Percentiles rank a stretch among this genome's conserved stretches.
Conservation (phyloP, 2,329 filamentous ascomycete genomes). For the Mycocentrospora acerina region DNA sequence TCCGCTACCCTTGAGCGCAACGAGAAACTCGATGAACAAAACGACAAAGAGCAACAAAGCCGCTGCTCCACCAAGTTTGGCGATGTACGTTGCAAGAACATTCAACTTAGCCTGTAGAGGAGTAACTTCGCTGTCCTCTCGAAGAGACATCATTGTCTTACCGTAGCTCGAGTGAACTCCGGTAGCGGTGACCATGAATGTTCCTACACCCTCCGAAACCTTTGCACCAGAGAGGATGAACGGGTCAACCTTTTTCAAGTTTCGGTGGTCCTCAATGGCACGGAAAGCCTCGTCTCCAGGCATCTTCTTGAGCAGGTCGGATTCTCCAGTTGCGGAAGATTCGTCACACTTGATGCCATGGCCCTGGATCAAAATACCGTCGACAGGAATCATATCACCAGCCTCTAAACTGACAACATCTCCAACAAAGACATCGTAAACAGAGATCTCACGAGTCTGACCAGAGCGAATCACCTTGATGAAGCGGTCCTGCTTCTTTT, state of each 20-base stretch:
- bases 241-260: constrained; percentile 69
- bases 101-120: constrained; percentile 79
- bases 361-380: constrained; percentile 68
- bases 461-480: constrained; percentile 79
- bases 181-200: constrained; percentile 73
- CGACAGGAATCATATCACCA: constrained; percentile 69
- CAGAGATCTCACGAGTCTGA: constrained; percentile 63
- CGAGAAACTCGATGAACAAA: constrained; percentile 82
- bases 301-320: constrained; percentile 70
- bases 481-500: constrained; percentile 73
- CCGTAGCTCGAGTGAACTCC: constrained; percentile 75
- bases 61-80: constrained; percentile 74
- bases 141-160: constrained; percentile 75
- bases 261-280: constrained; percentile 63
- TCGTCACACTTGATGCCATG: constrained; percentile 71
- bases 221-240: constrained; percentile 88
- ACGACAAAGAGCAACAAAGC: constrained; percentile 80
- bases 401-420: constrained; percentile 71
- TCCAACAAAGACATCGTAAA: constrained; percentile 68
- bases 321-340: constrained; percentile 73
- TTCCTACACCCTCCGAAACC: constrained; percentile 73
- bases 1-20: constrained; percentile 58
- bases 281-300: constrained; percentile 66
- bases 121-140: constrained; percentile 75
- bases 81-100: constrained; percentile 75